phyloP scores from a whole-genome alignment of 805 yeast genomes.

The Debaryomyces castellii region DNA sequence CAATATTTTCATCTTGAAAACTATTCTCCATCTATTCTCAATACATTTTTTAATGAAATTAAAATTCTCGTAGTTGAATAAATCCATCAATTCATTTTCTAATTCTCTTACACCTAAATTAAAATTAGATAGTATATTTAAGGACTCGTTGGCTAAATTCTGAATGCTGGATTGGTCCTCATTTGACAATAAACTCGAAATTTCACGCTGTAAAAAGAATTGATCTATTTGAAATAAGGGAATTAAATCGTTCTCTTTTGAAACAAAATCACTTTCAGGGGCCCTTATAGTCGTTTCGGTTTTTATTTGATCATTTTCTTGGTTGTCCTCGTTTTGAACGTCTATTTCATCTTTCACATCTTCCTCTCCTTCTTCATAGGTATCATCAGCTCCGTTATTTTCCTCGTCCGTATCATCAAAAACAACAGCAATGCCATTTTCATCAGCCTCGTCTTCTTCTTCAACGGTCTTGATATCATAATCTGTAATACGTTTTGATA shows the following conservation, averaged over 20 bases:
- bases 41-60: slow-evolving; percentile 49
- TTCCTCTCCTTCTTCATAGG: slow-evolving; percentile 17
- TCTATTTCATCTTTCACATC: slow-evolving; percentile 22
- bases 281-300: slow-evolving; percentile 1
- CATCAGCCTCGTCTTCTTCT: slow-evolving; percentile 18
- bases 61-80: slow-evolving; percentile 52
- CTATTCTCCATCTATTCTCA: slow-evolving; percentile 50
- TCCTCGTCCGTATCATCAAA: slow-evolving; percentile 41
- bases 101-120: slow-evolving; percentile 40
- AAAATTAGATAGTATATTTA: slow-evolving; percentile 37
- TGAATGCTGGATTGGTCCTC: slow-evolving; percentile 40
- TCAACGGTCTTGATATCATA: slow-evolving; percentile 22
- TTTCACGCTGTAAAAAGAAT: slow-evolving; percentile 54
- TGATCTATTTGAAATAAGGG: slow-evolving; percentile 22
- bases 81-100: slow-evolving; percentile 53
- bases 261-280: not conserved
- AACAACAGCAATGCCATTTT: slow-evolving; percentile 43
- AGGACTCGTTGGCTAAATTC: slow-evolving; percentile 35
- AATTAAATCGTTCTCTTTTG: not conserved
- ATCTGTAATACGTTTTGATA: slow-evolving; percentile 52
- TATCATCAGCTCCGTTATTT: slow-evolving; percentile 22
- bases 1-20: slow-evolving; percentile 48
- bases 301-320: not conserved
- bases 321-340: slow-evolving; percentile 1
- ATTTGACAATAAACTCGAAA: slow-evolving; percentile 37